Base-by-base conservation (phyloP, 192 early-diverging fungal species). In the Linnemannia elongata region DNA sequence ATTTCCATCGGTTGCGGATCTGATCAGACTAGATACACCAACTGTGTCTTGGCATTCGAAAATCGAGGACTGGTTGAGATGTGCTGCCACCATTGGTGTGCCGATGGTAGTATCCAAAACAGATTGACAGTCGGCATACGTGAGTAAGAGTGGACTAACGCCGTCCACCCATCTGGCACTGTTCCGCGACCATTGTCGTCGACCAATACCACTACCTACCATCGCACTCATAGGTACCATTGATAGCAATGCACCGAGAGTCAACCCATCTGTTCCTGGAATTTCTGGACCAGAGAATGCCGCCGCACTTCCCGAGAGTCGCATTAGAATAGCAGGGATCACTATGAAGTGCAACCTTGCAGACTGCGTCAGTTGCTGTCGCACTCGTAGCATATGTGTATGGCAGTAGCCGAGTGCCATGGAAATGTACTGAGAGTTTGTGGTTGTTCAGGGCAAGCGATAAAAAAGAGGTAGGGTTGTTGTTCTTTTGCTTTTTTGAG, bases 31-130 rank as follows among this genome's bases (percentile, higher is more conserved):
- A 35, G 68, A 69, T 69, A 69, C 27, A 69, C 68, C 68, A 69
- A 69, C 68, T 69, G 68, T 69, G 68, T 69, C 68, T 69, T 69
- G 68, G 68, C 68, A 69, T 69, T 69, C 68, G 68, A 69, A 69
- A 69, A 69, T 69, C 10, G 68, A 69, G 27, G 68, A 69, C 68
- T 69, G 68, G 68, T 69, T 69, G 17, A 69, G 6, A 69, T 69
- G 68, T 69, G 68, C 68, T 69, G 68, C 68, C 68, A 69, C 27
- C 68, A 69, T 69, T 35, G 68, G 68, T 69, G 68, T 69, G 68
- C 27, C 68, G 68, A 69, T 69, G 68, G 68, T 69, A n/a, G 68
- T 69, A 69, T 69, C 68, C 68, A 69, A 69, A 18, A 69, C 68
- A 69, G 68, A 69, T 69, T 69, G 68, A 69, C 68, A 69, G 33